These are phyloP conservation scores for Claviceps capensis DNA, from an alignment of 2,329 filamentous ascomycete species.

Conservation along the genomic window DNA sequence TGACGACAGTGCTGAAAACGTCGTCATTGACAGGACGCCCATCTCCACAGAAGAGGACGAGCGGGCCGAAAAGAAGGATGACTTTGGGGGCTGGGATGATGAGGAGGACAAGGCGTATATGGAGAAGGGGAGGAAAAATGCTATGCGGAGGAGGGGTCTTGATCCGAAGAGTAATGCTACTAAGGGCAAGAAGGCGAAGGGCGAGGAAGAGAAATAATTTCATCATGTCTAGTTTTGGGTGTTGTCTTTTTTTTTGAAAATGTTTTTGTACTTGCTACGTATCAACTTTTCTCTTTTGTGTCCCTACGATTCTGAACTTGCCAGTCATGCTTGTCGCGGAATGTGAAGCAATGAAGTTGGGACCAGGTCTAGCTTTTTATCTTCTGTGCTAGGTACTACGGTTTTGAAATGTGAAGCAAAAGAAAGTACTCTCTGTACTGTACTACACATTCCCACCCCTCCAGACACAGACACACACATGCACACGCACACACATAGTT, in stretches of 20 bases:
- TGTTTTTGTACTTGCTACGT: no score
- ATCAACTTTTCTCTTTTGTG: no score
- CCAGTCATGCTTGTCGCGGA: no score
- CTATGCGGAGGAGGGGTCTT: constrained; percentile 59
- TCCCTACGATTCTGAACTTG: no score
- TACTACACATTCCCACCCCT: no score
- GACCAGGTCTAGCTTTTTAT: no score
- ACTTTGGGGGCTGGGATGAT: constrained; percentile 63
- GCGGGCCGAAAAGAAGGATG: constrained; percentile 27
- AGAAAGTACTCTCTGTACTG: no score
- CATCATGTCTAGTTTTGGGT: neutral
- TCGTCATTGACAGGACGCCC: constrained; percentile 55
- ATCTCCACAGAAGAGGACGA: constrained; percentile 37
- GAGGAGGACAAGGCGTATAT: constrained; percentile 60
- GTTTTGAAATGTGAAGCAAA: no score
- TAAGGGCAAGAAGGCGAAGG: constrained; percentile 11
- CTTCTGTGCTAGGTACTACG: no score
- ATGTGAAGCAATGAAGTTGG: no score
- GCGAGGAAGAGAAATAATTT: neutral
- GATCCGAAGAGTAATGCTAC: constrained; percentile 47
- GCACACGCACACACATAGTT: no score
- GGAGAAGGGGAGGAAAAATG: constrained; percentile 57
- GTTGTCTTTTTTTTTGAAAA: neutral
- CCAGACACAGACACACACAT: no score
- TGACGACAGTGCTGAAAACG: constrained; percentile 9